Conservation (phyloP, 179 eudicot species). For the Camellia oleifera region DNA sequence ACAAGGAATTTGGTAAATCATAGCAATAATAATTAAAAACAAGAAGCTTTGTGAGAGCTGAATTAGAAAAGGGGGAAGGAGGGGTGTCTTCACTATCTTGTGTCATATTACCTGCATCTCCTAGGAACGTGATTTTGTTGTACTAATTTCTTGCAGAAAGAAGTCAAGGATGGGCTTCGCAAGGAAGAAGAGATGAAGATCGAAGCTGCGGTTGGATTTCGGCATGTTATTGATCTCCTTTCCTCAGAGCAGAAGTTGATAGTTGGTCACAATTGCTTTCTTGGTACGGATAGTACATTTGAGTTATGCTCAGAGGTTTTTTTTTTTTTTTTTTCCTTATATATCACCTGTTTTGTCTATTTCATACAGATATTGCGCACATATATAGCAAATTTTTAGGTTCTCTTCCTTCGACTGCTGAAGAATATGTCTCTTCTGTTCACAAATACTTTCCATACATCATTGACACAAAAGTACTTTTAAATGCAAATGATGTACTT, state of each 20-base stretch:
- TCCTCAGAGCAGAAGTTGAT: constrained; percentile 78
- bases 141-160: constrained; percentile 41
- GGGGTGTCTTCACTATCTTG: not conserved
- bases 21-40: not conserved
- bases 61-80: not conserved
- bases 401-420: constrained; percentile 71
- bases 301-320: not conserved
- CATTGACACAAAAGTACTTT: constrained; percentile 78
- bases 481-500: constrained; percentile 51
- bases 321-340: not conserved
- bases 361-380: constrained; percentile 81
- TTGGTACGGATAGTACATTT: constrained; percentile 52
- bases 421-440: constrained; percentile 61
- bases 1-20: not conserved
- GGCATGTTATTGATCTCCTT: constrained; percentile 87
- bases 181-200: constrained; percentile 62
- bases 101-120: constrained; percentile 8
- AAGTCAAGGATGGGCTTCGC: constrained; percentile 49
- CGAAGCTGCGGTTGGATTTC: constrained; percentile 77
- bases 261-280: constrained; percentile 97
- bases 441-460: constrained; percentile 65
- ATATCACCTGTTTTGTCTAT: constrained; percentile 17
- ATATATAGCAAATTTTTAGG: constrained; percentile 85
- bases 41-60: not conserved
- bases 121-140: not conserved